These are phyloP conservation scores for Acanthamoeba sp. DNA, from an alignment of 208 protist genomes.

Conservation along the genomic window DNA sequence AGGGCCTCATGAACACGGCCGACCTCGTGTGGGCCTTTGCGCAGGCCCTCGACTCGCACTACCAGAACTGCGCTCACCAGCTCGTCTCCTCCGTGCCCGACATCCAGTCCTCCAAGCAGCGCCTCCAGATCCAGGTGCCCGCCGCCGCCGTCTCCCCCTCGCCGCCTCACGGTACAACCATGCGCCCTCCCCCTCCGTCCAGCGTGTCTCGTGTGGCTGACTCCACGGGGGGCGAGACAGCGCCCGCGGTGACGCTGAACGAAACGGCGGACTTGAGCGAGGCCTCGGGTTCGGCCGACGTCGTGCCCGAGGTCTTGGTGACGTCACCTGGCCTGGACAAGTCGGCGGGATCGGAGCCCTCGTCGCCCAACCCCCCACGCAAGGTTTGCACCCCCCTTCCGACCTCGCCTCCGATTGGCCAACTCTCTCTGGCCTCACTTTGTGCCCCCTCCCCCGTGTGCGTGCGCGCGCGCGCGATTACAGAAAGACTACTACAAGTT, in stretches of 20 bases:
- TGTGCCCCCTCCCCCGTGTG: background rate
- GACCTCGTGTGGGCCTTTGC: constrained; percentile 25
- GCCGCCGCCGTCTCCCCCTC: background rate
- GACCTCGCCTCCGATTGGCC: too few relatives aligned
- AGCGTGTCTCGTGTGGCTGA: too few relatives aligned
- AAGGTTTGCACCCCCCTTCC: background rate
- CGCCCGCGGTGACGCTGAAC: background rate
- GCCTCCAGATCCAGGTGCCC: background rate
- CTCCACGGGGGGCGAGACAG: too few relatives aligned
- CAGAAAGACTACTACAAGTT: constrained; percentile 42
- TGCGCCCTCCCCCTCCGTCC: background rate
- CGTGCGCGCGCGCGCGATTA: background rate
- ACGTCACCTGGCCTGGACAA: background rate
- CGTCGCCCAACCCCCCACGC: background rate
- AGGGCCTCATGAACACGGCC: constrained; percentile 65
- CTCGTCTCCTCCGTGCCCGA: constrained; percentile 22
- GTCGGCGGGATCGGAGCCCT: background rate
- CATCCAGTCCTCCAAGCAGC: constrained; percentile 17
- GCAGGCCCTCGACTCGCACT: background rate
- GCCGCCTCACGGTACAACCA: background rate
- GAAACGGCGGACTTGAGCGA: background rate
- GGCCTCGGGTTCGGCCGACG: background rate
- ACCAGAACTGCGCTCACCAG: constrained; percentile 50
- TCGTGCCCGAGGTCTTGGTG: background rate
- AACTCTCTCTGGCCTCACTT: background rate